Evolutionary conservation across 768 basidiomycete genomes (phyloP), one percentile per base, ranked within the genome.

Genomic region (Botryobasidium botryosum): DNA sequence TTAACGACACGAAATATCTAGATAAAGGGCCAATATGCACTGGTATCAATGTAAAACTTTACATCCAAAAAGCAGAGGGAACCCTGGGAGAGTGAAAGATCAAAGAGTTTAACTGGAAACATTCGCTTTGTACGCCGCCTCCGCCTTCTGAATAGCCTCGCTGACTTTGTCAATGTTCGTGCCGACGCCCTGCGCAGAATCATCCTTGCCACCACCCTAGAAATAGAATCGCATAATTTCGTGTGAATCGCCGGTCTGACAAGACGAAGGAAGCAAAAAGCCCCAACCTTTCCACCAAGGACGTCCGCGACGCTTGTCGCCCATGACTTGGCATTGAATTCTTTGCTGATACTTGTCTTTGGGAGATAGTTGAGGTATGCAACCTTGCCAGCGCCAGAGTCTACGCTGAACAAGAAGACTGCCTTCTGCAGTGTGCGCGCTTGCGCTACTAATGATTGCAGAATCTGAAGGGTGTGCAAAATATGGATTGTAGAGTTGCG

Each of bases 281-380:
- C n/a, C n/a, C n/a, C n/a, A n/a, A 86, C 88, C 76, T 92, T 97
- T 35, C 94, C 94, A 21, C 91, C 90, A 7, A 97, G 54, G 6
- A 90, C 62, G 28, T 79, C 79, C 4, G 72, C 69, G 17, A 94
- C 79, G 48, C 71, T 74, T 20, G 68, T 61, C 21, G 90, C 81
- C 94, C 94, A 99, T n/a, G 62, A 65, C 49, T 88, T 80, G 20
- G 83, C 91, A 58, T 90, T 84, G 39, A 83, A 66, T 12, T 77
- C 77, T 52, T 61, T 61, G 18, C 55, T 51, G 48, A 68, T 51
- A 50, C 72, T 70, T 25, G 64, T 64, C 57, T 79, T 81, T 0
- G 79, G 74, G 35, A 96, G 69, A 53, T 70, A 78, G 62, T 96
- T 97, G 46, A 78, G 77, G 57, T 97, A 91, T 10, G 79, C 77